Percentiles rank a stretch among this genome's conserved stretches.
phyloP scores from a whole-genome alignment of 768 basidiomycete genomes.

The Amanita fuliginea region DNA sequence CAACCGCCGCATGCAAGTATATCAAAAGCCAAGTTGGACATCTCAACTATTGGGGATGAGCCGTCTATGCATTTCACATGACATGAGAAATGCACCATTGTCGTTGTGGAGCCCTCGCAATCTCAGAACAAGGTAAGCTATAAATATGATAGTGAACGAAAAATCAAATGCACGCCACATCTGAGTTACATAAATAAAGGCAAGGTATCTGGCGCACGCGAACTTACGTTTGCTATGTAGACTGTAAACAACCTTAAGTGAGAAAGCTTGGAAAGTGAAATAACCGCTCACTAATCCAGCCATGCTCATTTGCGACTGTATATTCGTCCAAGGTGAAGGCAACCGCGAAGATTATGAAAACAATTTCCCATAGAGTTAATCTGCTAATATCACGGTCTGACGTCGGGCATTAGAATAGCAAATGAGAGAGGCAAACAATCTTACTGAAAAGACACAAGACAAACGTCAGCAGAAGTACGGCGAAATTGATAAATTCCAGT shows the following conservation, averaged over 20 bases:
- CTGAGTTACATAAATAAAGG: conserved; percentile 22
- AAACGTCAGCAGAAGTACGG: conserved; percentile 55
- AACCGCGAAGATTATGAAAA: conserved; percentile 65
- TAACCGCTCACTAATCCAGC: conserved; percentile 62
- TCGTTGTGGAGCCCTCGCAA: conserved; percentile 44
- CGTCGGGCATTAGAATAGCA: conserved; percentile 5
- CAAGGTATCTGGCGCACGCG: conserved; percentile 1
- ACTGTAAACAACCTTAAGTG: conserved; percentile 28
- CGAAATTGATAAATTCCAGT: conserved; percentile 72
- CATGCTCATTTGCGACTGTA: conserved; percentile 77
- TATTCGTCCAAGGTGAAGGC: conserved; percentile 85
- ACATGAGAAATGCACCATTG: conserved; percentile 32
- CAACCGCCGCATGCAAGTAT: conserved; percentile 78
- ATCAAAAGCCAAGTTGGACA: conserved; percentile 68
- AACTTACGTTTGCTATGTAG: conserved; percentile 69
- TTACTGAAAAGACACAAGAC: conserved; percentile 65
- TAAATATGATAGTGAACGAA: conserved; percentile 57
- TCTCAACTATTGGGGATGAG: conserved; percentile 18
- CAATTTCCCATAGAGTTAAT: conserved; percentile 51
- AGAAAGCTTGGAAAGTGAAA: neutral
- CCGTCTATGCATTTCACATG: neutral
- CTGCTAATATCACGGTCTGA: conserved; percentile 45
- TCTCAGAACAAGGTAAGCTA: conserved; percentile 56
- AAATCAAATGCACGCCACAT: conserved; percentile 91
- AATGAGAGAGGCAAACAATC: conserved; percentile 14